Percentiles rank a stretch among this genome's conserved stretches.
Evolutionary conservation across 2,329 filamentous ascomycete species (phyloP).

Genomic region (Fusarium sp.): DNA sequence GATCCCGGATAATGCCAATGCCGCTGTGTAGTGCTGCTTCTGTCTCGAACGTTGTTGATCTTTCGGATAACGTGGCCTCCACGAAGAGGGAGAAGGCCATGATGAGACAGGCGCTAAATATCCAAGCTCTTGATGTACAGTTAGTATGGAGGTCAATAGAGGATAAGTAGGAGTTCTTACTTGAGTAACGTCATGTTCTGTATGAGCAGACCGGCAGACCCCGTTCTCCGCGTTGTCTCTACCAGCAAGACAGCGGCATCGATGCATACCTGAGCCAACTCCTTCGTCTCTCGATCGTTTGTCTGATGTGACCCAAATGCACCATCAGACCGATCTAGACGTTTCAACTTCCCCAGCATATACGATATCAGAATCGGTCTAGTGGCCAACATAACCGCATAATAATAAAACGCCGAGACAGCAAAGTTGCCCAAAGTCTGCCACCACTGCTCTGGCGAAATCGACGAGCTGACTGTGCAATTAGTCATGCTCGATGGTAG

Average conservation of each 20-base stretch:
- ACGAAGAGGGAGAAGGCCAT: background rate
- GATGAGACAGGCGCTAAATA: background rate
- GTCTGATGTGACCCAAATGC: too few species aligned
- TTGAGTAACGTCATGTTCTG: background rate
- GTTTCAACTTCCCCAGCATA: background rate
- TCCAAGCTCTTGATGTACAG: background rate
- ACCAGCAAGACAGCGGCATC: background rate
- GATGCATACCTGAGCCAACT: background rate
- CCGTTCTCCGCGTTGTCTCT: background rate
- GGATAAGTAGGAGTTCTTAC: background rate
- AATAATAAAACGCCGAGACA: background rate
- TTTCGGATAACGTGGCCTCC: background rate
- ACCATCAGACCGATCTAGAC: background rate
- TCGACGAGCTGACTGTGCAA: background rate
- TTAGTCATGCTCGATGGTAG: background rate
- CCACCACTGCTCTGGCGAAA: background rate
- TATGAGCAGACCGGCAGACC: background rate
- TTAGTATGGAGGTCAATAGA: rapidly evolving
- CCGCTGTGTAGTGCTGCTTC: background rate
- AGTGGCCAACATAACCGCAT: background rate
- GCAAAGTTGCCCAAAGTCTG: background rate
- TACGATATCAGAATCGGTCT: background rate
- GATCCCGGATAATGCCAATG: background rate
- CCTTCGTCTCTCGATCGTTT: background rate
- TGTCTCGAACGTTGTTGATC: background rate